phyloP scores from a whole-genome alignment of 1,284 basidiomycete genomes.

The Xanthoconium separans region DNA sequence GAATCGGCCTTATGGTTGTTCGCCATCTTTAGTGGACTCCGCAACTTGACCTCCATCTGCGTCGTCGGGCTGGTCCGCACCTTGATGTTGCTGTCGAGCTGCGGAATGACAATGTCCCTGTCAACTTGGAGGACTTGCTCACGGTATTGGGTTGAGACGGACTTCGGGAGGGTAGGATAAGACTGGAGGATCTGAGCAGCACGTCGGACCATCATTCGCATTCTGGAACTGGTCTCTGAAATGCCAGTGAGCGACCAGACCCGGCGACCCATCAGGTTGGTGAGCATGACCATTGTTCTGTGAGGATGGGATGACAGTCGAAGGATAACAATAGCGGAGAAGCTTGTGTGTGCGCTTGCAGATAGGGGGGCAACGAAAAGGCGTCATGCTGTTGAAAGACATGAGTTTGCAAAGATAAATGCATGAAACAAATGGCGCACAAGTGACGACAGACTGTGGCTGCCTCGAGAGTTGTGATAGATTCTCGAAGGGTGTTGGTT shows the following conservation, averaged over 20 bases:
- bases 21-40: background rate
- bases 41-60: background rate
- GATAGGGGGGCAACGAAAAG: slow-evolving; percentile 6
- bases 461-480: slow-evolving; percentile 17
- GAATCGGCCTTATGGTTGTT: background rate
- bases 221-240: background rate
- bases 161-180: background rate
- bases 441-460: slow-evolving; percentile 23
- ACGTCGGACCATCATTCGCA: background rate
- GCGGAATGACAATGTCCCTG: background rate
- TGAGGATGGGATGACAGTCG: background rate
- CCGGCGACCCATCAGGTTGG: background rate
- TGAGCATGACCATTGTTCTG: background rate
- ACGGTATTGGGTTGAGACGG: background rate
- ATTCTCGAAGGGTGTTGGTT: slow-evolving; percentile 1
- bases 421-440: slow-evolving; percentile 11
- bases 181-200: background rate
- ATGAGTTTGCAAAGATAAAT: slow-evolving; percentile 4
- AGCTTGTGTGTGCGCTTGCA: slow-evolving; percentile 9
- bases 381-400: slow-evolving; percentile 17
- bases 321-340: slow-evolving; percentile 13
- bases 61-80: background rate
- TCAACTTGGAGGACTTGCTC: background rate
- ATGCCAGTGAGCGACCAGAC: background rate
- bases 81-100: background rate